Percentiles rank a stretch among this genome's conserved stretches.
Evolutionary conservation across 2,329 filamentous ascomycete species (phyloP).

Genomic region (Colletotrichum magnum): DNA sequence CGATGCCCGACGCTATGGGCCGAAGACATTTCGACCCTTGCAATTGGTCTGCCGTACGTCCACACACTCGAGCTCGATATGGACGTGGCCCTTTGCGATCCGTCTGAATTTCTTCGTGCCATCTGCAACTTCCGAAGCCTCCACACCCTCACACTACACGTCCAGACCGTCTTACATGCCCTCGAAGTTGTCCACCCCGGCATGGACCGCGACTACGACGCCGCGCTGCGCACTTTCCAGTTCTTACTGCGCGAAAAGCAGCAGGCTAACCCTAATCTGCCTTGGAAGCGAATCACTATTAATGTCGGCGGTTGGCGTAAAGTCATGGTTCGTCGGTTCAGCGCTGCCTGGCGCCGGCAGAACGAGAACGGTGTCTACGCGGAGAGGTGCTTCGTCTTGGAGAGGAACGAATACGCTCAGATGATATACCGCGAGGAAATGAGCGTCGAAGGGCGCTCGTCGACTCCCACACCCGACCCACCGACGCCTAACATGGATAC

Average conservation of each 20-base stretch:
- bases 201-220: slow-evolving; percentile 55
- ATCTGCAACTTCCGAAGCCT: slow-evolving; percentile 57
- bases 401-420: slow-evolving; percentile 43
- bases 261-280: slow-evolving; percentile 31
- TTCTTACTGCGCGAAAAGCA: slow-evolving; percentile 50
- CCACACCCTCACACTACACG: slow-evolving; percentile 58
- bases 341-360: slow-evolving; percentile 56
- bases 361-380: slow-evolving; percentile 61
- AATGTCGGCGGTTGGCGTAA: slow-evolving; percentile 64
- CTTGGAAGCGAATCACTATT: slow-evolving; percentile 59
- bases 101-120: slow-evolving; percentile 53
- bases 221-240: slow-evolving; percentile 51
- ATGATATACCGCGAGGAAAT: slow-evolving; percentile 39
- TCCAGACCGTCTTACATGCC: slow-evolving; percentile 58
- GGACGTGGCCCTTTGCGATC: slow-evolving; percentile 55
- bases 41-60: slow-evolving; percentile 49
- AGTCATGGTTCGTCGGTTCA: slow-evolving; percentile 59
- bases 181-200: slow-evolving; percentile 46
- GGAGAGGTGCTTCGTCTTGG: slow-evolving; percentile 62
- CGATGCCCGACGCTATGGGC: slow-evolving; percentile 58
- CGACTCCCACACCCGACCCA: slow-evolving; percentile 40
- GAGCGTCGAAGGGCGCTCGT: slow-evolving; percentile 39
- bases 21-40: slow-evolving; percentile 52
- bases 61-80: slow-evolving; percentile 63
- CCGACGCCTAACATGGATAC: slow-evolving; percentile 27